These are phyloP conservation scores for Parathielavia hyrcaniae DNA, from an alignment of 495 filamentous ascomycete genomes.

Conservation along the genomic window DNA sequence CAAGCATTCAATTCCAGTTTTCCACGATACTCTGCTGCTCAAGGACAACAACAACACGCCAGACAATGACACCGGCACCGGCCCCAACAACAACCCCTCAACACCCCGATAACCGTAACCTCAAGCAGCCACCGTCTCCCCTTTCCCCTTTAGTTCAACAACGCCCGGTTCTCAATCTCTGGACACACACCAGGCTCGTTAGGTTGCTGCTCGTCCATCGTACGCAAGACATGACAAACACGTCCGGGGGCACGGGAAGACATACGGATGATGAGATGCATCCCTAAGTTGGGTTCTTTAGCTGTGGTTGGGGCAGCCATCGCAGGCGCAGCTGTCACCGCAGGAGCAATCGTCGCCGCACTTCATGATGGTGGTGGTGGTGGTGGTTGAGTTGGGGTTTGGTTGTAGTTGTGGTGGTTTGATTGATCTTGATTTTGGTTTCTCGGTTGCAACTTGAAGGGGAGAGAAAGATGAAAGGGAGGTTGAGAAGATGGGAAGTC, in stretches of 20 bases:
- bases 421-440: constrained; percentile 1
- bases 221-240: no score
- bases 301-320: constrained; percentile 22
- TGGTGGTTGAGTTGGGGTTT: not conserved
- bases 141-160: not conserved
- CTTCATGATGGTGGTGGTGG: constrained; percentile 20
- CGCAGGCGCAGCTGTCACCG: constrained; percentile 23
- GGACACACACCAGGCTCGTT: not conserved
- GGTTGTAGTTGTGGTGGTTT: no score
- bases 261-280: not conserved
- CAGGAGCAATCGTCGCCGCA: constrained; percentile 26
- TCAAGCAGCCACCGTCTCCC: not conserved
- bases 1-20: no score
- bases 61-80: not conserved
- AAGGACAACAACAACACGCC: constrained; percentile 7
- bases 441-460: not conserved
- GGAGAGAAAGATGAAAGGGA: not conserved
- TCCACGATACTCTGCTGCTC: not conserved
- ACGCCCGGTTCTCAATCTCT: not conserved
- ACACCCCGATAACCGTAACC: not conserved
- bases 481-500: not conserved
- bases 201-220: no score
- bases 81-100: not conserved
- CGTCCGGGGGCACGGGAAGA: not conserved
- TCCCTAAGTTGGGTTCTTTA: constrained; percentile 16